Evolutionary conservation across 768 basidiomycete species (phyloP), one percentile per base, ranked within the genome.

Genomic region (Boletellus emodensis): DNA sequence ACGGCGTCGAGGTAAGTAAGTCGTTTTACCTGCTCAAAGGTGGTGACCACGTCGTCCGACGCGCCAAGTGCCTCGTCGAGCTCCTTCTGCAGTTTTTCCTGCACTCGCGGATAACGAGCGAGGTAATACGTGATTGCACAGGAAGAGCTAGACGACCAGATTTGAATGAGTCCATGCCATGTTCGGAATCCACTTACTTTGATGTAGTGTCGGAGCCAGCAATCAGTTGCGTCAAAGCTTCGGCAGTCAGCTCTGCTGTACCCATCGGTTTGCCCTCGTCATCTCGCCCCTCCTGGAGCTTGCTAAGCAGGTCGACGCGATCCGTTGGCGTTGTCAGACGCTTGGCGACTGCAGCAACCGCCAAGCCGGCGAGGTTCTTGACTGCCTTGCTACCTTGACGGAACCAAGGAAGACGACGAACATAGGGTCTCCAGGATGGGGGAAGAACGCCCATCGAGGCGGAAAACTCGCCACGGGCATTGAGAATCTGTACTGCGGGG

Each of bases 161-260:
- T 58, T 20, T 48, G 48, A 30, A 33, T 37, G 44, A 37, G 35
- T 18, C 10, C 22, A 24, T 28, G 24, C 44, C 32, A 38, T 22
- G 24, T 28, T 4, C 13, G 13, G 9, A 42, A 40, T 17, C 35
- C 34, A 38, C 84, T 53, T 57, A 90, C 89, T 95, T 96, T 40
- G 92, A 93, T 0, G 94, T 95, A 1, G 93, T 96, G 61, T 96
- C 93, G 4, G 86, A 88, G 1, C 92, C 92, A 6, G 90, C 90
- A 55, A 94, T 92, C 15, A 94, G 76, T 42, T 92, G 81, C 1
- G 91, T 92, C 17, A 90, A 68, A 40, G 87, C 86, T 71, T 96
- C 94, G 0, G 92, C 92, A 1, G 91, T 95, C 49, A 96, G 70
- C 63, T 95, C 94, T 57, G 82, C 82, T 24, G 77, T 75, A 0